A percentile compares a stretch with the other conserved stretches of the same genome.
Conservation (phyloP, 2,329 filamentous ascomycete genomes). For the Tolypocladium pustulatum region DNA sequence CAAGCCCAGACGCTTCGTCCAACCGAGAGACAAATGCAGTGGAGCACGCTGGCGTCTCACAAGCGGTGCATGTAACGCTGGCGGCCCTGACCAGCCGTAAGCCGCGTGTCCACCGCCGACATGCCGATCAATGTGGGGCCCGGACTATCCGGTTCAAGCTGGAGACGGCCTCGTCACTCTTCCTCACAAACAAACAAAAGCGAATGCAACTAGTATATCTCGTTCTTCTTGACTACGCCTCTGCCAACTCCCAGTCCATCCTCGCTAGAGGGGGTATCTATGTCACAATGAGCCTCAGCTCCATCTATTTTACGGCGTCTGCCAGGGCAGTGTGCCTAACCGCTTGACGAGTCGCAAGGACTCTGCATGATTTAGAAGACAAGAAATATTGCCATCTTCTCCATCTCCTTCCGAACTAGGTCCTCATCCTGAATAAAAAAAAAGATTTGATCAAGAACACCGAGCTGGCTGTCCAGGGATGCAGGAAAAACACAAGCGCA, state of each 20-base stretch:
- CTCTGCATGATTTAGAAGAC: neutral
- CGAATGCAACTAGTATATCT: neutral
- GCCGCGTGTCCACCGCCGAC: neutral
- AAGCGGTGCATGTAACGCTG: neutral
- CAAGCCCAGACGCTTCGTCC: too few species aligned
- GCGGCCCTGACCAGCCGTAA: neutral
- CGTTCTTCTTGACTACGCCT: neutral
- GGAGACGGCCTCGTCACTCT: neutral
- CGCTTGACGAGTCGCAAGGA: neutral
- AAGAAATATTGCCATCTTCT: neutral
- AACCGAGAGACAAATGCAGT: too few species aligned
- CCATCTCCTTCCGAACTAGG: neutral
- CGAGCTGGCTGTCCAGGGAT: conserved; percentile 10
- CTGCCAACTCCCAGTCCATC: neutral
- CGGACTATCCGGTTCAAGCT: too few species aligned
- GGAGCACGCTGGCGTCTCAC: neutral
- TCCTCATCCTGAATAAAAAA: neutral
- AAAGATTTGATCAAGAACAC: conserved; percentile 1
- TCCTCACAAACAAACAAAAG: neutral
- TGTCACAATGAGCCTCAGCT: neutral
- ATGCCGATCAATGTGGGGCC: neutral
- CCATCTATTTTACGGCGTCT: neutral
- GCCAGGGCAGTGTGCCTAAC: neutral
- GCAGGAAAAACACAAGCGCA: neutral
- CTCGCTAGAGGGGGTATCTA: conserved; percentile 2